phyloP scores from a whole-genome alignment of 148 eudicot species.

The Tetragonia tetragonoides region DNA sequence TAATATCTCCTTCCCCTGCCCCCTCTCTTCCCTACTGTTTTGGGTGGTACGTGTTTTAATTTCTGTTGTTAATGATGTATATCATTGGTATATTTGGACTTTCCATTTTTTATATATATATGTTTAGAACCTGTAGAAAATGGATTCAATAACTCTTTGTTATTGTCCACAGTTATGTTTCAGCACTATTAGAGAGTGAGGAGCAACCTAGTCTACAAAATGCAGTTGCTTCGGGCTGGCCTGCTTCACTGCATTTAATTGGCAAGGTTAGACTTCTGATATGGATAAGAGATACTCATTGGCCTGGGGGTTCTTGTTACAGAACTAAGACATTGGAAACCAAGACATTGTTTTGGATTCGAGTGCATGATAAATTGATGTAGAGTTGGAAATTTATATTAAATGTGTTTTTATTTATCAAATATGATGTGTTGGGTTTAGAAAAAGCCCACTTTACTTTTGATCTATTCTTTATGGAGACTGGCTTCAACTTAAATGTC shows the following conservation, averaged over 20 bases:
- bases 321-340: not conserved
- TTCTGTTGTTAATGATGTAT: too few relatives aligned
- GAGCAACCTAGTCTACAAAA: constrained; percentile 54
- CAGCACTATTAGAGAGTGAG: constrained; percentile 68
- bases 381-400: too few relatives aligned
- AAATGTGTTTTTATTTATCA: too few relatives aligned
- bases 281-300: not conserved
- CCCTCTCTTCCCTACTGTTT: too few relatives aligned
- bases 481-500: too few relatives aligned
- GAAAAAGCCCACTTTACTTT: too few relatives aligned
- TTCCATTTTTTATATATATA: not conserved
- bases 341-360: too few relatives aligned
- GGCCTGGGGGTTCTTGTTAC: not conserved
- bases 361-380: too few relatives aligned
- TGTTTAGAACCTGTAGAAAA: not conserved
- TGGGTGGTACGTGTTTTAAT: too few relatives aligned
- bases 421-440: too few relatives aligned
- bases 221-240: constrained; percentile 87
- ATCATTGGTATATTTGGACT: not conserved
- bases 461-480: too few relatives aligned
- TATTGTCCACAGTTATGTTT: constrained; percentile 66
- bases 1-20: too few relatives aligned
- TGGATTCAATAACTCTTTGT: not conserved
- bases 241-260: constrained; percentile 91
- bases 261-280: constrained; percentile 65